Evolutionary conservation across 1,284 basidiomycete genomes (phyloP).

Genomic region (Takashimella tepidaria): DNA sequence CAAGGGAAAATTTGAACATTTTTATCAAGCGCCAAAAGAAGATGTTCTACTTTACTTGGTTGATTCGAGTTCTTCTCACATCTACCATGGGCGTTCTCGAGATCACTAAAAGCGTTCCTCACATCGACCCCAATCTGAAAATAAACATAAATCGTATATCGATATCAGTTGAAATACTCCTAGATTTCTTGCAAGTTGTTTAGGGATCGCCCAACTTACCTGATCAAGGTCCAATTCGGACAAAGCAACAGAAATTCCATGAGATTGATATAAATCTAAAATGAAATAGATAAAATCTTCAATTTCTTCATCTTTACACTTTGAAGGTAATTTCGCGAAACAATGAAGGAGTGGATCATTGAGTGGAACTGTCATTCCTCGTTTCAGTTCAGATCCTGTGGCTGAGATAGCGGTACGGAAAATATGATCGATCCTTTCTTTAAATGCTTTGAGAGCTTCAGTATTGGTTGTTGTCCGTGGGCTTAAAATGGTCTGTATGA

Average conservation of each 20-base stretch:
- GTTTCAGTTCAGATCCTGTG: conserved; percentile 48
- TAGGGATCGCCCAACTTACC: conserved; percentile 52
- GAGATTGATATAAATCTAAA: conserved; percentile 87
- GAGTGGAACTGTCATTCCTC: conserved; percentile 51
- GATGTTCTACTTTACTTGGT: conserved; percentile 52
- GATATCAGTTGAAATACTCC: too few relatives aligned
- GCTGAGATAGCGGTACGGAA: conserved; percentile 63
- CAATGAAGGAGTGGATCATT: conserved; percentile 75
- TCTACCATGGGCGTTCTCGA: conserved; percentile 48
- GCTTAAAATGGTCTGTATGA: conserved; percentile 66
- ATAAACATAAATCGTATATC: not conserved
- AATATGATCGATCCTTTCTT: conserved; percentile 63
- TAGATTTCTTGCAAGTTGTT: too few relatives aligned
- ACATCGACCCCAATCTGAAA: conserved; percentile 44
- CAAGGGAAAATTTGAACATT: conserved; percentile 86
- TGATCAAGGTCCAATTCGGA: conserved; percentile 91
- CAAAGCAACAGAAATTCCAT: conserved; percentile 79
- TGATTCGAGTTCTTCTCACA: not conserved
- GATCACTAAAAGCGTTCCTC: conserved; percentile 60
- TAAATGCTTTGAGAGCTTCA: conserved; percentile 56
- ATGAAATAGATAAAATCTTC: conserved; percentile 94
- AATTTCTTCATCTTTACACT: conserved; percentile 84
- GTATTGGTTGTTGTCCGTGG: conserved; percentile 52
- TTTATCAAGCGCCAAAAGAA: conserved; percentile 87
- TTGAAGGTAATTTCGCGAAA: conserved; percentile 73